Base-by-base conservation (phyloP, 495 filamentous ascomycete species). In the Penicillium paxilli region DNA sequence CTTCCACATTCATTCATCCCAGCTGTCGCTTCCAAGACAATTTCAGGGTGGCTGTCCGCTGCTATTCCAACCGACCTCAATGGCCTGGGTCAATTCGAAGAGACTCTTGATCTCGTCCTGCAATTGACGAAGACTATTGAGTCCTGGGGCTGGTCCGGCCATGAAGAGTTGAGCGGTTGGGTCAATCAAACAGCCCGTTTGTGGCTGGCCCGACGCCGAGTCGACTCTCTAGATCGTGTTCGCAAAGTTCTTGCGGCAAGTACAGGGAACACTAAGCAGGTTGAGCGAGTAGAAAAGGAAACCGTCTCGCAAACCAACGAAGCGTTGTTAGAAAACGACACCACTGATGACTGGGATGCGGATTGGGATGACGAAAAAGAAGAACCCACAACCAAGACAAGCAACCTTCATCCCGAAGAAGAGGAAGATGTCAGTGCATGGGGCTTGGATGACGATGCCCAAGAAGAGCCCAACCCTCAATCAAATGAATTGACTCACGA, bases 191-290 rank as follows among this genome's bases (percentile, higher is more conserved):
- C 87, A 6, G 87, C 93, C 5, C 81, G 82, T 20, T 80, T 91
- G 11, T 98, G 94, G 94, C 77, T 97, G 19, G 81, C 84, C n/a
- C 92, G 89, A 64, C 85, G 89, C 52, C 86, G 86, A 51, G 91
- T 94, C 57, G 79, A 80, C 35, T 85, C 88, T 3, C 73, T 99
- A 26, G 85, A 91, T 57, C 77, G 79, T 19, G 83, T 94, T 5
- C 83, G 92, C 44, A 81, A 76, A 47, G 80, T 88, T 21, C 73
- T 95, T 23, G 74, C 84, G 44, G 66, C 75, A 24, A 89, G 87
- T 6, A 73, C 90, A 33, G 80, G 83, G 26, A 67, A 75, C 23
- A 79, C 83, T 3, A 85, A 82, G 55, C 72, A 76, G 35, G 91
- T 93, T 2, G 91, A 97, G 63, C 83, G 88, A 49, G 76, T 93